Conservation (phyloP, 31 red algal genomes). For the Odonthalia washingtoniensis region DNA sequence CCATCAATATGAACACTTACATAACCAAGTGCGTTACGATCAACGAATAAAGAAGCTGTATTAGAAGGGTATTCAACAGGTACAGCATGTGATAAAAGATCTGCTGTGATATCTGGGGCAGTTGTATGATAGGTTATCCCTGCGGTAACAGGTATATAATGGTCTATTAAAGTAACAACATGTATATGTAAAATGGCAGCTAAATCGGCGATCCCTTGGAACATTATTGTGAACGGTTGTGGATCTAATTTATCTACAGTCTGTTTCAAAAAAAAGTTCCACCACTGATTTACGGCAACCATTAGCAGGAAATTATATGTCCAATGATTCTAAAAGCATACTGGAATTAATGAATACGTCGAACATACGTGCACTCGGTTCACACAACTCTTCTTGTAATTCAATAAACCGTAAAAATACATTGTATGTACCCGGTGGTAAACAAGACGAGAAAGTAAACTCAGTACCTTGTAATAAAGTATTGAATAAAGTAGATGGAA, state of each 20-base stretch:
- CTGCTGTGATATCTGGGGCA: conserved; percentile 21
- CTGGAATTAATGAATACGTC: conserved; percentile 35
- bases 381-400: conserved; percentile 2
- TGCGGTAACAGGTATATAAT: too few relatives aligned
- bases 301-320: conserved; percentile 35
- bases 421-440: conserved; percentile 55
- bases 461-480: conserved; percentile 5
- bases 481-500: too few relatives aligned
- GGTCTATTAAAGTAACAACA: too few relatives aligned
- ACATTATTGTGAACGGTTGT: conserved; percentile 30
- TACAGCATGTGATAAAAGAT: conserved; percentile 51
- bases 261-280: neutral
- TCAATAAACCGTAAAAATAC: conserved; percentile 51
- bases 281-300: conserved; percentile 12
- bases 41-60: conserved; percentile 53
- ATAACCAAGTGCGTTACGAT: conserved; percentile 56
- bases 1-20: conserved; percentile 47
- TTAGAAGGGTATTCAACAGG: conserved; percentile 54
- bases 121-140: conserved; percentile 29
- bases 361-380: conserved; percentile 54
- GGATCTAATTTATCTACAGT: conserved; percentile 32
- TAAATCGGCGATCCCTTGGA: too few relatives aligned
- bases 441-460: conserved; percentile 27
- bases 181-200: too few relatives aligned
- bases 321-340: conserved; percentile 40